These are phyloP conservation scores for Nigrograna mackinnonii DNA, from an alignment of 2,329 filamentous ascomycete genomes.

Conservation along the genomic window DNA sequence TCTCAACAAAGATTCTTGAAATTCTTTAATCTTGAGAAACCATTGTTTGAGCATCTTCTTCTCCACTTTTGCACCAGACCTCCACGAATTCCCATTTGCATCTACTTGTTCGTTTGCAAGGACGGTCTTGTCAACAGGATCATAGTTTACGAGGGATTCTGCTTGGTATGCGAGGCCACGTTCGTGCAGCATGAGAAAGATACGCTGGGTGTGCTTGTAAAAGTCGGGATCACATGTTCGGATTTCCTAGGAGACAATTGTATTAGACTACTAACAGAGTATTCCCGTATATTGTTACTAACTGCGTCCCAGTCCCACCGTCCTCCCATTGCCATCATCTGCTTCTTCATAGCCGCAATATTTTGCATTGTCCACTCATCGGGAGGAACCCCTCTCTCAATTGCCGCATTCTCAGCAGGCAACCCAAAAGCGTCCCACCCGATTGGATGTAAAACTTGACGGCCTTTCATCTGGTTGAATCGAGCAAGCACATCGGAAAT, in stretches of 20 bases:
- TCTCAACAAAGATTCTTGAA: slow-evolving; percentile 71
- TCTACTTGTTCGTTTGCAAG: slow-evolving; percentile 95
- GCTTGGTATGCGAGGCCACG: slow-evolving; percentile 80
- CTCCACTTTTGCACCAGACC: slow-evolving; percentile 82
- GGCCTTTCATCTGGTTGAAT: slow-evolving; percentile 74
- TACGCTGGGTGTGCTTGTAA: slow-evolving; percentile 86
- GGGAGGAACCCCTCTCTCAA: slow-evolving; percentile 78
- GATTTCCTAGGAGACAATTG: slow-evolving; percentile 66
- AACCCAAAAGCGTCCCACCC: slow-evolving; percentile 94
- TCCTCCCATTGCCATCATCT: slow-evolving; percentile 77
- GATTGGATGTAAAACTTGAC: slow-evolving; percentile 82
- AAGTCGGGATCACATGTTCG: slow-evolving; percentile 83
- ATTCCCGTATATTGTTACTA: slow-evolving; percentile 30
- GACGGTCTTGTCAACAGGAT: slow-evolving; percentile 86
- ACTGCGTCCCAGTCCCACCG: slow-evolving; percentile 83
- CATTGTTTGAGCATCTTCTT: slow-evolving; percentile 81
- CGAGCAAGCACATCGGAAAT: slow-evolving; percentile 85
- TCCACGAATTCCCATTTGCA: slow-evolving; percentile 81
- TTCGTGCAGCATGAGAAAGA: slow-evolving; percentile 78
- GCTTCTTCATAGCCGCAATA: slow-evolving; percentile 82
- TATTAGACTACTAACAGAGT: slow-evolving; percentile 1
- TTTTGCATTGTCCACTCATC: slow-evolving; percentile 79
- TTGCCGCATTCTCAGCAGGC: slow-evolving; percentile 88
- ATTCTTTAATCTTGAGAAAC: slow-evolving; percentile 85
- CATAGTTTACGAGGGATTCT: slow-evolving; percentile 86